These are phyloP conservation scores for Phytophthora cryptogea DNA, from an alignment of 352 stramenopile genomes.

Conservation along the genomic window DNA sequence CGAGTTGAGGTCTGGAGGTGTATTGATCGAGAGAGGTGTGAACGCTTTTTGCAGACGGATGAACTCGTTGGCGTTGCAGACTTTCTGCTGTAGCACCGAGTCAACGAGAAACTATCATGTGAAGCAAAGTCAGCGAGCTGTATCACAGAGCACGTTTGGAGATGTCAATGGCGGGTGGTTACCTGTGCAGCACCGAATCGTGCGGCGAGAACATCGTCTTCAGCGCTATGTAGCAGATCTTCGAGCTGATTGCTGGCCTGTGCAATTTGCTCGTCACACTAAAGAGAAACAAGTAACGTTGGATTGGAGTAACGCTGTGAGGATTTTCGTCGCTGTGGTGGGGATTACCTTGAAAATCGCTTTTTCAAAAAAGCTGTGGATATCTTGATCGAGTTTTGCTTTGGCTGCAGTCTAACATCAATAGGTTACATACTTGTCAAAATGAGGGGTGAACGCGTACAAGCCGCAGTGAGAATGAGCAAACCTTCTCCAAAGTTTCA, in stretches of 20 bases:
- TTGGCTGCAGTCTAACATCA: slow-evolving; percentile 16
- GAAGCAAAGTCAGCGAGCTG: too few relatives aligned
- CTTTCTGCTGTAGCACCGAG: slow-evolving; percentile 64
- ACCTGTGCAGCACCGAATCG: slow-evolving; percentile 64
- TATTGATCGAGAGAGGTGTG: slow-evolving; percentile 1
- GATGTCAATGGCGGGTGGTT: background rate
- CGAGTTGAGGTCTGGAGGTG: background rate
- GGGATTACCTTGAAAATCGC: slow-evolving; percentile 29
- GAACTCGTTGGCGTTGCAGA: slow-evolving; percentile 47
- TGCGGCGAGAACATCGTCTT: slow-evolving; percentile 41
- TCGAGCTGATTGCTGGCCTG: slow-evolving; percentile 47
- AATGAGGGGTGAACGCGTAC: background rate
- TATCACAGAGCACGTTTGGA: too few relatives aligned
- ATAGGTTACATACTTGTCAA: background rate
- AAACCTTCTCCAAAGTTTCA: slow-evolving; percentile 28
- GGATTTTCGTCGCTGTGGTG: background rate
- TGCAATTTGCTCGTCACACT: slow-evolving; percentile 63
- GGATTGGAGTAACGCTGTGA: background rate
- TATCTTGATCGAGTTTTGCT: slow-evolving; percentile 30
- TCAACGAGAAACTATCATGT: slow-evolving; percentile 42
- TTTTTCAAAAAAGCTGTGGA: slow-evolving; percentile 44
- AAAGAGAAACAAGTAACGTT: background rate
- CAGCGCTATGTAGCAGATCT: slow-evolving; percentile 45
- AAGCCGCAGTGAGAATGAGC: background rate
- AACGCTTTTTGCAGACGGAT: slow-evolving; percentile 41